Evolutionary conservation across 129 eudicot genomes (phyloP).

Genomic region (Pittosporum tobira): DNA sequence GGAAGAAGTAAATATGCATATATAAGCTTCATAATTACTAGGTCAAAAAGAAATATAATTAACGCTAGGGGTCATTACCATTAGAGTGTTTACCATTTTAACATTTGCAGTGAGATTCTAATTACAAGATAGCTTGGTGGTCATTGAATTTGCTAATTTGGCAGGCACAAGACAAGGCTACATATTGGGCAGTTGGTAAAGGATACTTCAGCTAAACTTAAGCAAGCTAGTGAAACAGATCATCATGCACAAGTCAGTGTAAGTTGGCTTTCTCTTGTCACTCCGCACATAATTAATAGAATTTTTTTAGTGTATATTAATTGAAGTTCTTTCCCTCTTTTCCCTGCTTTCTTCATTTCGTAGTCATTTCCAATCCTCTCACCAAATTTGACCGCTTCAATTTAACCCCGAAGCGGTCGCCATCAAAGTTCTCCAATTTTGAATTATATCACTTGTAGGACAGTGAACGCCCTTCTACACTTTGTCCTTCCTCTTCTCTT

Average conservation of each 20-base stretch:
- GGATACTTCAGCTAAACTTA: conserved; percentile 83
- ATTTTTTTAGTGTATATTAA: no score
- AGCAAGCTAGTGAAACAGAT: conserved; percentile 85
- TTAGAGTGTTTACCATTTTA: neutral
- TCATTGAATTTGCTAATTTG: conserved; percentile 10
- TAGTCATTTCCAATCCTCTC: no score
- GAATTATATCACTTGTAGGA: neutral
- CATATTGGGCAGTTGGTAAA: conserved; percentile 85
- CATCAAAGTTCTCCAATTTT: neutral
- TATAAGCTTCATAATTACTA: no score
- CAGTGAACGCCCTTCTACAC: neutral
- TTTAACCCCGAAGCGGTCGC: no score
- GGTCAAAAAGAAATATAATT: no score
- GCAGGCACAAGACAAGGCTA: conserved; percentile 77
- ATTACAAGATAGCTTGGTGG: neutral
- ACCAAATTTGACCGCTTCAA: no score
- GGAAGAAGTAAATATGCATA: neutral
- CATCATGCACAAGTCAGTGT: conserved; percentile 70
- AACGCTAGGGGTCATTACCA: no score
- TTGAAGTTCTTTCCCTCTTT: neutral
- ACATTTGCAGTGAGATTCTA: neutral
- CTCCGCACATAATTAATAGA: no score
- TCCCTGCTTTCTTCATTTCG: neutral
- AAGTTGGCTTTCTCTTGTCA: conserved; percentile 27
- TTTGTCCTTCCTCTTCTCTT: neutral